Base-by-base conservation (phyloP, 768 basidiomycete genomes). In the Rhizopogon roseolus region DNA sequence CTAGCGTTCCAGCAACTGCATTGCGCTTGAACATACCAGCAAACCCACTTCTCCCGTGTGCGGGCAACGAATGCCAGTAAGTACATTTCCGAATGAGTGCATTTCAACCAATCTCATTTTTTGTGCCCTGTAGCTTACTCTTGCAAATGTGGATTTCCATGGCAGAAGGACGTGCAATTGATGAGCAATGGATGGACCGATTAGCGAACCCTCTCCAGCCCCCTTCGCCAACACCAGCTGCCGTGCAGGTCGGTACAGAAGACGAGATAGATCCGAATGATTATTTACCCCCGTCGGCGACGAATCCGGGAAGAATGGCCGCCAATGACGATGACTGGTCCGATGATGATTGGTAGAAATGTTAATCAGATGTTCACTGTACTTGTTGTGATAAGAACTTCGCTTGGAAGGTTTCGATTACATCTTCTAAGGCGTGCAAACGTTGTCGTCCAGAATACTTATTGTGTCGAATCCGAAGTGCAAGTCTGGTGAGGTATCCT, bases 31-130 rank as follows among this genome's bases (percentile, higher is more conserved):
- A 56, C 22, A 53, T 75, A 57, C 59, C 67, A 17, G 62, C 66
- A 0, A 64, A 71, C 32, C 66, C 62, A n/a, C 53, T 64, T 22
- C 69, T 66, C 8, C 72, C 73, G 58, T 80, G 79, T 62, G 78
- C 79, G 8, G 80, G 79, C 0, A 79, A 81, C 48, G 80, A 81
- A 60, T 76, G 77, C 34, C 68, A 69, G 80, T 80, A 58, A 63
- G 79, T 64, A 22, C 22, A 1, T 22, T 8, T 32, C 14, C 58
- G 9, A 9, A 14, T 16, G 1, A 13, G 8, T 17, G 7, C 17
- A 41, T 25, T 32, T 16, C 36, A 29, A 4, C 22, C 50, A 14
- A 25, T 55, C 29, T 14, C 40, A 11, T 50, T 41, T 48, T 48
- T 25, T 41, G 46, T 49, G 50, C 5, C 45, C 48, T 36, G 38